Percentiles rank a stretch among this genome's conserved stretches.
These are phyloP conservation scores for Fistulifera pelliculosa DNA, from an alignment of 108 stramenopile species.

Conservation along the genomic window DNA sequence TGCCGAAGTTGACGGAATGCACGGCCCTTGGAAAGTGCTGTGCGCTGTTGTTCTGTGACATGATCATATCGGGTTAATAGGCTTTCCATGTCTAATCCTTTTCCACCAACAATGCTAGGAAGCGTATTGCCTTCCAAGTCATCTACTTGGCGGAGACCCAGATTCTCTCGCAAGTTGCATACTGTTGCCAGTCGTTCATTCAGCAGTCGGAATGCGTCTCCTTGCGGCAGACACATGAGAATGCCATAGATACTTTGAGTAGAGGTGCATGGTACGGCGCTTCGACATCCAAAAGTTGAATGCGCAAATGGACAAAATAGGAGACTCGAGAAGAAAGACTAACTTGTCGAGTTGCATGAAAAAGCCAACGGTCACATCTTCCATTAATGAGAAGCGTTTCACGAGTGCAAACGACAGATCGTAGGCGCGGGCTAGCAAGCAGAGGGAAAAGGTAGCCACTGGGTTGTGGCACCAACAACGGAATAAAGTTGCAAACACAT, in stretches of 20 bases:
- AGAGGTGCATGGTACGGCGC: slow-evolving; percentile 78
- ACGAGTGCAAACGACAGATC: slow-evolving; percentile 89
- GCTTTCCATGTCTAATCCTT: slow-evolving; percentile 17
- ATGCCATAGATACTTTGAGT: slow-evolving; percentile 92
- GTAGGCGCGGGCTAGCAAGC: slow-evolving; percentile 93
- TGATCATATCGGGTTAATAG: slow-evolving; percentile 41
- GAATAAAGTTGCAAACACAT: slow-evolving; percentile 82
- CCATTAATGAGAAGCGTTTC: slow-evolving; percentile 77
- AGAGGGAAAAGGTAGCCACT: slow-evolving; percentile 92
- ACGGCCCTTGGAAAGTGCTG: slow-evolving; percentile 4
- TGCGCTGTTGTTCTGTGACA: slow-evolving; percentile 27
- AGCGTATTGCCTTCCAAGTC: not conserved
- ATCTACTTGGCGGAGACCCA: slow-evolving; percentile 35
- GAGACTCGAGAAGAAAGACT: slow-evolving; percentile 94
- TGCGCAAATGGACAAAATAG: slow-evolving; percentile 93
- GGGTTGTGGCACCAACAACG: slow-evolving; percentile 97
- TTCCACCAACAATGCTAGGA: slow-evolving; percentile 6
- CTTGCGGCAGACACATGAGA: slow-evolving; percentile 92
- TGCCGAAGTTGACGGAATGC: no score
- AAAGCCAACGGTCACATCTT: slow-evolving; percentile 93
- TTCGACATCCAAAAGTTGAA: slow-evolving; percentile 92
- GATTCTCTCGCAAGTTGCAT: slow-evolving; percentile 80
- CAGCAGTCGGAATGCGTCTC: slow-evolving; percentile 80
- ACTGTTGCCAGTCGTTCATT: slow-evolving; percentile 82
- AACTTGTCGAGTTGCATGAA: slow-evolving; percentile 98